These are phyloP conservation scores for Oryza punctata DNA, from an alignment of 176 grass and related monocot species.

Conservation along the genomic window DNA sequence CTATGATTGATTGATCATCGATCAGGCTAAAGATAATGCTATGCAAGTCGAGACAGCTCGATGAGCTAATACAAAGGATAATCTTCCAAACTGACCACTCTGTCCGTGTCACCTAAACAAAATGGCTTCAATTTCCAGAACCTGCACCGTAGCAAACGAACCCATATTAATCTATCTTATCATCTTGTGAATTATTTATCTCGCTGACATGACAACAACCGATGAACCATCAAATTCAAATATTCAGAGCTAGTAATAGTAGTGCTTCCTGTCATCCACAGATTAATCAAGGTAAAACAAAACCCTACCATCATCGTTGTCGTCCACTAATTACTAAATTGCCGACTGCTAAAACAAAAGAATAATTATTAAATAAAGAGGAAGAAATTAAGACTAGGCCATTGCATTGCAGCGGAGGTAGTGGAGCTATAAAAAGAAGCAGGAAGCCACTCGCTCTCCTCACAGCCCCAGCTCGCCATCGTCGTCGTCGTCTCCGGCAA, in stretches of 20 bases:
- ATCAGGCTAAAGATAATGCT: neutral
- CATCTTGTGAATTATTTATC: neutral
- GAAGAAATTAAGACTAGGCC: neutral
- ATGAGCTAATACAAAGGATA: conserved; percentile 24
- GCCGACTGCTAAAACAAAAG: neutral
- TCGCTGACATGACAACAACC: neutral
- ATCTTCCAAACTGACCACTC: conserved; percentile 10
- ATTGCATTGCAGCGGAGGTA: neutral
- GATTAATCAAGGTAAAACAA: conserved; percentile 25
- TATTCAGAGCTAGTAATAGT: neutral
- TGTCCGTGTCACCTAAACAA: conserved; percentile 30
- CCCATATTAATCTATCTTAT: neutral
- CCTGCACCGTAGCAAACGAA: neutral
- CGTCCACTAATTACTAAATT: conserved; percentile 20
- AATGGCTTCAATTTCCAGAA: neutral
- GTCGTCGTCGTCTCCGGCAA: neutral
- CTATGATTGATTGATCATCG: conserved; percentile 34
- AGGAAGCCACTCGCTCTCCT: neutral
- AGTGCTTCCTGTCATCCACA: conserved; percentile 13
- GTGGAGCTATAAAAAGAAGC: conserved; percentile 38
- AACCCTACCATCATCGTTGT: conserved; percentile 22
- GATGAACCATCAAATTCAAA: neutral
- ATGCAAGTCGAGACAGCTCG: conserved; percentile 14
- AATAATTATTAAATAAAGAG: neutral
- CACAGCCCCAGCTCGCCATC: neutral